A percentile compares a stretch with the other conserved stretches of the same genome.
phyloP scores from a whole-genome alignment of 139 green algal genomes.

The Volvox africanus region DNA sequence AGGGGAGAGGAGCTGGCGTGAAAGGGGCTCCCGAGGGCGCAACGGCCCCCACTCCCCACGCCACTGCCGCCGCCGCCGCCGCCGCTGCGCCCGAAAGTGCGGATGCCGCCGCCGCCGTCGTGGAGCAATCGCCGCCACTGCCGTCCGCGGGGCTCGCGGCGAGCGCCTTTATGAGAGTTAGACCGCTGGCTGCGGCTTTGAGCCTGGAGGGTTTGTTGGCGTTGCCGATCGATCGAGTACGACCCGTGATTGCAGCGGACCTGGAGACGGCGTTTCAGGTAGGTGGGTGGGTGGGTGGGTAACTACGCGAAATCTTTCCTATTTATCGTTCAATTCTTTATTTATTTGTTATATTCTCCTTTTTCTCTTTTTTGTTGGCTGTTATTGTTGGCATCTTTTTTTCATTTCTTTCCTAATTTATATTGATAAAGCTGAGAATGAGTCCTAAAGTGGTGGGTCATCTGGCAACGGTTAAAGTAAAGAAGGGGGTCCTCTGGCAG shows the following conservation, averaged over 20 bases:
- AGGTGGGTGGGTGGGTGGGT: neutral
- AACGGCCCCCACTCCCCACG: neutral
- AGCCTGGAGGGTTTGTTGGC: neutral
- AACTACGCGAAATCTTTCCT: no score
- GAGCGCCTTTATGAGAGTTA: neutral
- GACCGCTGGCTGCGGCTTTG: neutral
- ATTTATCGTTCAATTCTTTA: no score
- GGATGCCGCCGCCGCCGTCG: neutral
- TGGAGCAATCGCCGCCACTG: neutral
- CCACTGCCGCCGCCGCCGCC: neutral
- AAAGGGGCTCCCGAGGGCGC: no score
- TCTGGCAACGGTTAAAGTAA: no score
- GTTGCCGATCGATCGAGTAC: conserved; percentile 3
- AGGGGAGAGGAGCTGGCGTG: no score
- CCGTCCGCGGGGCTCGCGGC: neutral
- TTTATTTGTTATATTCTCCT: no score
- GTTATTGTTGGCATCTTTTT: no score
- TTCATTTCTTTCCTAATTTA: no score
- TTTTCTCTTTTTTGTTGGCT: no score
- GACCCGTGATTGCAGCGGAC: conserved; percentile 28
- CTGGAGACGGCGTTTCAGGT: conserved; percentile 49
- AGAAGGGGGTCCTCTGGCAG: neutral
- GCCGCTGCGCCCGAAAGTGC: neutral
- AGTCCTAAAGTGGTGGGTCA: no score
- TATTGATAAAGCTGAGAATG: no score